phyloP scores from a whole-genome alignment of 164 flowering plant species.

The Tinospora cordifolia region DNA sequence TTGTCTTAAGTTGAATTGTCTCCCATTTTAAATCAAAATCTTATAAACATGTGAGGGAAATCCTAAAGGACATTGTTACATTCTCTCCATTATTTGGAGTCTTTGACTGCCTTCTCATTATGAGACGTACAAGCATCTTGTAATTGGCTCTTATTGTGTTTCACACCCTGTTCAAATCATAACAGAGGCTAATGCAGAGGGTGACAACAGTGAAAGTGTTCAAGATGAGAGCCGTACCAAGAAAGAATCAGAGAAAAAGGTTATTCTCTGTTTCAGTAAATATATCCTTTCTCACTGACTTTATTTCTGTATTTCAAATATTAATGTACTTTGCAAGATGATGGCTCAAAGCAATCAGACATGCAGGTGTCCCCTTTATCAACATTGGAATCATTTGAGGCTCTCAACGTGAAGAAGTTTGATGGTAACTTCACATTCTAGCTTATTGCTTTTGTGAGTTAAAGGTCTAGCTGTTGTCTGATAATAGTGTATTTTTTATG shows the following conservation, averaged over 20 bases:
- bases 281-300: no score
- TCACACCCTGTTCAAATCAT: constrained; percentile 12
- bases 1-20: no score
- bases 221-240: constrained; percentile 40
- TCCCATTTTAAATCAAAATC: background rate
- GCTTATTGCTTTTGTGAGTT: background rate
- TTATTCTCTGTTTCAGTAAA: constrained; percentile 12
- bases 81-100: background rate
- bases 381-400: constrained; percentile 85
- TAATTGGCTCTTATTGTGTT: background rate
- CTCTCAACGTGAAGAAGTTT: constrained; percentile 87
- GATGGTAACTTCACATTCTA: constrained; percentile 50
- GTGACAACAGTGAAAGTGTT: constrained; percentile 24
- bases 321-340: constrained; percentile 2
- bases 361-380: constrained; percentile 81
- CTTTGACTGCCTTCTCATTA: no score
- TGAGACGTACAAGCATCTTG: no score
- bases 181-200: constrained; percentile 35
- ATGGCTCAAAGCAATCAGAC: constrained; percentile 16
- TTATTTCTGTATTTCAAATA: background rate
- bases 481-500: constrained; percentile 4
- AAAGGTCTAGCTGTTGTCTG: background rate
- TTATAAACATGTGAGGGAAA: background rate
- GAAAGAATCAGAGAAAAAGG: constrained; percentile 71
- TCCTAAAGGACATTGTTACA: background rate